Evolutionary conservation across 1,284 basidiomycete species (phyloP).

Genomic region (Microbotryum silenes-acaulis): DNA sequence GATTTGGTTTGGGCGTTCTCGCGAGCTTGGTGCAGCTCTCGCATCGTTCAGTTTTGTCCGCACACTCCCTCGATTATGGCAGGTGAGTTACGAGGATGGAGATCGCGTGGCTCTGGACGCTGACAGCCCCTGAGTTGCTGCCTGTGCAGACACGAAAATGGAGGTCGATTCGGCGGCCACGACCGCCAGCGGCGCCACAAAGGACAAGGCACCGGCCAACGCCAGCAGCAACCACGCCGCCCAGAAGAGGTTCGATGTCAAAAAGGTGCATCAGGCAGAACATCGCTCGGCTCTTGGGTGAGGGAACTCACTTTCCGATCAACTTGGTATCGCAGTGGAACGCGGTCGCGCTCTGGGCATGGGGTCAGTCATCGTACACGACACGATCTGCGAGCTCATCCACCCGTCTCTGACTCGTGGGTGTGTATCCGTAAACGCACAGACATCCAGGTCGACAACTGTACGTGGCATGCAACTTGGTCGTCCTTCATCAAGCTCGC

Average conservation of each 20-base stretch:
- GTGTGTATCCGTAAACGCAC: background rate
- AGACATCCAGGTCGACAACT: conserved; percentile 92
- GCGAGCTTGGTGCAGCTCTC: background rate
- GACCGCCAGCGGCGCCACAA: conserved; percentile 45
- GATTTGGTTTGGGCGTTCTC: too few relatives aligned
- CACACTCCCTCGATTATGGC: conserved; percentile 11
- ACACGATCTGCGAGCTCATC: too few relatives aligned
- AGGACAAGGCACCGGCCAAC: conserved; percentile 48
- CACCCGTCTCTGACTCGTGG: background rate
- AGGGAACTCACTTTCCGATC: conserved; percentile 7
- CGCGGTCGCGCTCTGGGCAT: conserved; percentile 90
- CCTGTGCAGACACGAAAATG: conserved; percentile 52
- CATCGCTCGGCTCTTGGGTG: conserved; percentile 2
- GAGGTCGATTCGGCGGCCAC: conserved; percentile 58
- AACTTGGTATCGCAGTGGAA: conserved; percentile 64
- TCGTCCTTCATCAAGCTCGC: background rate
- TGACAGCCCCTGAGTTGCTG: background rate
- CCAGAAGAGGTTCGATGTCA: conserved; percentile 80
- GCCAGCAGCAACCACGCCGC: background rate
- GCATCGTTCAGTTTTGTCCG: background rate
- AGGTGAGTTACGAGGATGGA: background rate
- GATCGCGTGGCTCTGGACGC: background rate
- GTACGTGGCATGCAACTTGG: conserved; percentile 31
- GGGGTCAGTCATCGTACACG: conserved; percentile 55
- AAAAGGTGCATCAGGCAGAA: conserved; percentile 59